A percentile compares a stretch with the other conserved stretches of the same genome.
These are phyloP conservation scores for Podila verticillata DNA, from an alignment of 192 early-diverging fungal genomes.

Conservation along the genomic window DNA sequence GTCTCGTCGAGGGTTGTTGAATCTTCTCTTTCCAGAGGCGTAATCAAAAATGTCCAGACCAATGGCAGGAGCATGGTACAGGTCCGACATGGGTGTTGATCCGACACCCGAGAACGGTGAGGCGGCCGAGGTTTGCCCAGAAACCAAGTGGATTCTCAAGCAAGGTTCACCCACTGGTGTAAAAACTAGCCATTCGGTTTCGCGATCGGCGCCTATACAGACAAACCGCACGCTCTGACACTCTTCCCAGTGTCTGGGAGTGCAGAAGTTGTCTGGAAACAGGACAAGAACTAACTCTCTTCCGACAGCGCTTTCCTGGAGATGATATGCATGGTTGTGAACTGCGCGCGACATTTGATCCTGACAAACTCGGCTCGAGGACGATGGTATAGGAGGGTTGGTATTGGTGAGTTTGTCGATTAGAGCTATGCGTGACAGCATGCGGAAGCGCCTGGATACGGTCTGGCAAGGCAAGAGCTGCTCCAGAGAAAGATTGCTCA, in stretches of 20 bases:
- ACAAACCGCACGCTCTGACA: too few species aligned
- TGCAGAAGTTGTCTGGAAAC: too few species aligned
- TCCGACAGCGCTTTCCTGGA: too few species aligned
- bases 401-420: conserved; percentile 2
- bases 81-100: not conserved
- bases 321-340: too few species aligned
- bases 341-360: too few species aligned
- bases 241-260: too few species aligned
- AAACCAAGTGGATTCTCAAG: too few species aligned
- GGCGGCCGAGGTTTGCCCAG: not conserved
- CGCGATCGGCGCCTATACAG: too few species aligned
- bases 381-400: not conserved
- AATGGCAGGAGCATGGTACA: not conserved
- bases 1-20: not conserved
- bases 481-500: not conserved
- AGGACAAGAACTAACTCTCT: too few species aligned
- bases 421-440: not conserved
- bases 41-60: conserved; percentile 23
- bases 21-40: not conserved
- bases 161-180: too few species aligned
- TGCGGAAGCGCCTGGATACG: conserved; percentile 7
- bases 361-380: too few species aligned
- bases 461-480: conserved; percentile 4
- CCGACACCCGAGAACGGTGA: not conserved
- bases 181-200: too few species aligned